A percentile compares a stretch with the other conserved stretches of the same genome.
Conservation (phyloP, 768 basidiomycete genomes). For the Mycena indigotica region DNA sequence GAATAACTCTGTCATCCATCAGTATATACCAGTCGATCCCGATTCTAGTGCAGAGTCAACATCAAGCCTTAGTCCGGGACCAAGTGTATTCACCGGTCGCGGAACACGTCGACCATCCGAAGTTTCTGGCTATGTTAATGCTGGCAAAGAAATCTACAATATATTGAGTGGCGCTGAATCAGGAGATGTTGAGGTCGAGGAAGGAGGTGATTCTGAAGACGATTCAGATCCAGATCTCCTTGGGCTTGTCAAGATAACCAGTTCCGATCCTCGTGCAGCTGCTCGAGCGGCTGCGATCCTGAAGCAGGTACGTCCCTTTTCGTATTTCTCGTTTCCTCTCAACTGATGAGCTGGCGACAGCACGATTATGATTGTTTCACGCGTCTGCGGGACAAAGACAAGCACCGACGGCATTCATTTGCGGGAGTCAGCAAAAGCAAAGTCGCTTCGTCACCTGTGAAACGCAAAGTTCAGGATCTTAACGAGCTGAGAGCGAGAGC, state of each 20-base stretch:
- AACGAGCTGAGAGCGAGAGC: constrained; percentile 1
- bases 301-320: constrained; percentile 63
- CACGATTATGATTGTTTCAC: constrained; percentile 87
- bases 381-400: constrained; percentile 30
- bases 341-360: constrained; percentile 34
- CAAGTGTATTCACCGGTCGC: not conserved
- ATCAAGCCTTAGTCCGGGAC: not conserved
- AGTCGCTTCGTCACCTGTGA: not conserved
- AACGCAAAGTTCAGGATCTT: constrained; percentile 9
- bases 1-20: not conserved
- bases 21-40: not conserved
- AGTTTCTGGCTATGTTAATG: not conserved
- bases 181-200: constrained; percentile 31
- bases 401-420: constrained; percentile 35
- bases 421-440: constrained; percentile 21
- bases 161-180: constrained; percentile 1
- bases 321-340: constrained; percentile 6
- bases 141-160: not conserved
- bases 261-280: constrained; percentile 82
- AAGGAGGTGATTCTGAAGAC: constrained; percentile 39
- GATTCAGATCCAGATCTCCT: too few species aligned
- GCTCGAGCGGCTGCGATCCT: constrained; percentile 93
- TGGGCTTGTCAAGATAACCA: constrained; percentile 81
- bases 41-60: not conserved
- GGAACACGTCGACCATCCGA: not conserved